Evolutionary conservation across 306 rosid genomes (phyloP), one percentile per base, ranked within the genome.

Genomic region (Hippophae tibetana): DNA sequence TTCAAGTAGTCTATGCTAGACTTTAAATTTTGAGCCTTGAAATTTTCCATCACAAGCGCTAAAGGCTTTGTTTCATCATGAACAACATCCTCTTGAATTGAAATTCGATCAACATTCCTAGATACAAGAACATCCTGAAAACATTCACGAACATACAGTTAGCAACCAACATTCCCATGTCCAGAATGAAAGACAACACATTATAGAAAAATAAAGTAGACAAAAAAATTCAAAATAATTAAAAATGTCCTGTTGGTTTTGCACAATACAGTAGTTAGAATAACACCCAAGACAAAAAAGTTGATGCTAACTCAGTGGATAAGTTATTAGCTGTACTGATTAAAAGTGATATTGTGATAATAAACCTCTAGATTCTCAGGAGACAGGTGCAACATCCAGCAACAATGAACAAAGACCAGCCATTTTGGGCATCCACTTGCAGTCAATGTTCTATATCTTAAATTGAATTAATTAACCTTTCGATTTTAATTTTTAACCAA

Each of bases 1-100:
- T 76, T 79, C 70, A 93, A 69, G 71, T 67, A 78, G 52, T 84
- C 95, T 77, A 93, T 70, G 82, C 97, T 82, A 68, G 89, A 86
- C 69, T 76, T 93, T 78, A 88, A 66, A 75, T 76, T 80, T 64
- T 74, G 61, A 56, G 74, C 70, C 53, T 69, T 68, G 62, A 69
- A 68, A 58, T 68, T 69, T 23, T 74, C 76, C 41, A 72, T 73
- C 51, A 77, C 73, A 65, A 85, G 78, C 66, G 74, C 87, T 62
- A 66, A 27, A 62, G 73, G 83, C 74, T 83, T 76, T 57, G 64
- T 76, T 74, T 81, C 85, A 52, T 62, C 61, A 10, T 60, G 73
- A 61, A 63, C 78, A 61, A 60, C 57, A 64, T 74, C 78, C 18
- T 69, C 82, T 69, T 78, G 78, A 66, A 64, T 68, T 53, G 72